phyloP scores from a whole-genome alignment of 768 basidiomycete species.

The Lactarius pseudohatsudake region DNA sequence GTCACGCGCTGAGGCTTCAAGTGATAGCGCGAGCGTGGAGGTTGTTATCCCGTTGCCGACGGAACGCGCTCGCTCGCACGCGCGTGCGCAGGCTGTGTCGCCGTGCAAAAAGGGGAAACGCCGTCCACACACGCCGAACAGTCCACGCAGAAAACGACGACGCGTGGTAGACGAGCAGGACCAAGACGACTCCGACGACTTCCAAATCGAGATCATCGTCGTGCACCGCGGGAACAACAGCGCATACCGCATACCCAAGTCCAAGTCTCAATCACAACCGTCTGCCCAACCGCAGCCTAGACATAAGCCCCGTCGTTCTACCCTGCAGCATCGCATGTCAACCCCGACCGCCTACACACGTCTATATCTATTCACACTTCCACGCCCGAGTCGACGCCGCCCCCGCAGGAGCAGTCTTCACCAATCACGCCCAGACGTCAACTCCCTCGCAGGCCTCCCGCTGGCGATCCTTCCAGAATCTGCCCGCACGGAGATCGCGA shows the following conservation, averaged over 20 bases:
- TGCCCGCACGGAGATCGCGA: neutral
- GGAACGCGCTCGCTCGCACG: too few species aligned
- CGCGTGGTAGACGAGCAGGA: neutral
- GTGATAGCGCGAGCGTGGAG: constrained; percentile 1
- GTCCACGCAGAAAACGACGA: constrained; percentile 7
- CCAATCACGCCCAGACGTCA: neutral
- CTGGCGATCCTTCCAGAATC: constrained; percentile 12
- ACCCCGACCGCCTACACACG: neutral
- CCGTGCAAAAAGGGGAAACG: neutral
- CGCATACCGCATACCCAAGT: neutral
- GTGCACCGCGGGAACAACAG: neutral
- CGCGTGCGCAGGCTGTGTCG: neutral
- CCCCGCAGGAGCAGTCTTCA: neutral
- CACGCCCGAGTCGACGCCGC: neutral
- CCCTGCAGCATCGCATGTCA: neutral
- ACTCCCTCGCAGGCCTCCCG: constrained; percentile 5
- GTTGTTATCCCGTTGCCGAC: neutral
- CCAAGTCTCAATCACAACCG: constrained; percentile 2
- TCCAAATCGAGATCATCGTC: neutral
- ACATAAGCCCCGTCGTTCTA: neutral
- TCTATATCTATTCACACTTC: neutral
- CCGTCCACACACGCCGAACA: neutral
- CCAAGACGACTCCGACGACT: neutral
- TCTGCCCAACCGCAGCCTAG: neutral
- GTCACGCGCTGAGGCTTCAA: neutral